Conservation (phyloP, 768 basidiomycete genomes). For the Russula sp. region DNA sequence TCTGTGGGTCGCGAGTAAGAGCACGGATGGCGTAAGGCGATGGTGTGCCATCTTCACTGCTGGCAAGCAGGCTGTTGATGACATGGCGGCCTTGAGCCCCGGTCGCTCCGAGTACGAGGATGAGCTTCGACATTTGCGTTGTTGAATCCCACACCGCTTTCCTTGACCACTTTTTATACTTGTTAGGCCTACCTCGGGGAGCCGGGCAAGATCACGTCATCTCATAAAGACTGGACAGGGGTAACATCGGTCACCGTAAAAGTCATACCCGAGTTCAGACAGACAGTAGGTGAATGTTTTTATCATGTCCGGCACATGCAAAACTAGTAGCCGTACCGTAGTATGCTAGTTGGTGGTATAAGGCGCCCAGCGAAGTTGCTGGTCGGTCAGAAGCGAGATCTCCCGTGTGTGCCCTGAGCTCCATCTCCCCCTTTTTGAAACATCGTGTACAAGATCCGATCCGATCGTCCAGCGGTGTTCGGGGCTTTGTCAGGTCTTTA, state of each 20-base stretch:
- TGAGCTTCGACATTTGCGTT: constrained; percentile 34
- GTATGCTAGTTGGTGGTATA: no score
- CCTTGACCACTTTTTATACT: constrained; percentile 2
- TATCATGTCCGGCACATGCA: no score
- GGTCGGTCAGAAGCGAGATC: no score
- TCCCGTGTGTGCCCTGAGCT: no score
- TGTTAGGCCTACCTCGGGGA: not conserved
- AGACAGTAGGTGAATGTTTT: no score
- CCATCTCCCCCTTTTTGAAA: no score
- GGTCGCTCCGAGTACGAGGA: constrained; percentile 46
- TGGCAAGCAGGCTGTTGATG: constrained; percentile 39
- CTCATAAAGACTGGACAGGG: not conserved
- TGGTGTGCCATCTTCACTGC: constrained; percentile 37
- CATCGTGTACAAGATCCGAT: no score
- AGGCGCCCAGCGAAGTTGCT: no score
- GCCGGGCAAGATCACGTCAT: not conserved
- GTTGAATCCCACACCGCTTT: not conserved
- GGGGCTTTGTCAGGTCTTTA: not conserved
- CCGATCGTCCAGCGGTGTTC: not conserved
- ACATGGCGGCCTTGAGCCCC: constrained; percentile 45
- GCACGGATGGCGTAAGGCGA: constrained; percentile 44
- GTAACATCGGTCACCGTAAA: not conserved
- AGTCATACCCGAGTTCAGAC: no score
- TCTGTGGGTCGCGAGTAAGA: constrained; percentile 39
- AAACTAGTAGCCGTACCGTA: no score